These are phyloP conservation scores for Halophytophthora batemanensis DNA, from an alignment of 352 stramenopile genomes.

Conservation along the genomic window DNA sequence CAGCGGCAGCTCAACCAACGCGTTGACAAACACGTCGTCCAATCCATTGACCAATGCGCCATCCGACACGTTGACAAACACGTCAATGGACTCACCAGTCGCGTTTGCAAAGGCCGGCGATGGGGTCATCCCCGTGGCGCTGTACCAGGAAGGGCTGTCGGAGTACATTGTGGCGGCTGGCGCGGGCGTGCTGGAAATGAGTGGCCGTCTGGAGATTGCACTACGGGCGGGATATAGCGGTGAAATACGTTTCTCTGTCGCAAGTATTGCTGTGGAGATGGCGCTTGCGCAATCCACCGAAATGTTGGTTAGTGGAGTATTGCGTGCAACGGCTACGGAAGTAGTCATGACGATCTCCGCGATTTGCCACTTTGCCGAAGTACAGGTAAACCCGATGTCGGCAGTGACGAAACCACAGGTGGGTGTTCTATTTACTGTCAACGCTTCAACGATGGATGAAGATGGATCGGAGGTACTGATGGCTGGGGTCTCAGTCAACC, in stretches of 20 bases:
- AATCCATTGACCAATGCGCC: no score
- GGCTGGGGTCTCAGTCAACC: constrained; percentile 20
- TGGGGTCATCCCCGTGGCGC: constrained; percentile 5
- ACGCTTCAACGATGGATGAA: constrained; percentile 23
- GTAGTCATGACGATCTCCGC: constrained; percentile 10
- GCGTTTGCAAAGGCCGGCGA: constrained; percentile 11
- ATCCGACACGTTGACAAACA: no score
- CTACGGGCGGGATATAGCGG: constrained; percentile 21
- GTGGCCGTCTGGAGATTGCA: constrained; percentile 21
- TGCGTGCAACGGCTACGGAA: neutral
- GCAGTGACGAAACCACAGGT: constrained; percentile 23
- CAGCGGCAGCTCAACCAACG: no score
- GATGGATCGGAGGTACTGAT: constrained; percentile 27
- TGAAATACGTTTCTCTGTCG: constrained; percentile 10
- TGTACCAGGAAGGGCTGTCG: constrained; percentile 3
- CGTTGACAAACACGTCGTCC: no score
- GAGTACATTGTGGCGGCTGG: constrained; percentile 11
- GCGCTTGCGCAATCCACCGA: neutral
- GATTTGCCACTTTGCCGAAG: constrained; percentile 23
- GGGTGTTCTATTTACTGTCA: constrained; percentile 15
- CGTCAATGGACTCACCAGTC: constrained; percentile 10
- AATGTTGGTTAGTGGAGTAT: neutral
- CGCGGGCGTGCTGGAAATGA: constrained; percentile 9
- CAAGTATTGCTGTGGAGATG: constrained; percentile 12
- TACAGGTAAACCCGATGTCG: constrained; percentile 18